These are phyloP conservation scores for Mucor ambiguus DNA, from an alignment of 371 early-diverging fungal species.

Conservation along the genomic window DNA sequence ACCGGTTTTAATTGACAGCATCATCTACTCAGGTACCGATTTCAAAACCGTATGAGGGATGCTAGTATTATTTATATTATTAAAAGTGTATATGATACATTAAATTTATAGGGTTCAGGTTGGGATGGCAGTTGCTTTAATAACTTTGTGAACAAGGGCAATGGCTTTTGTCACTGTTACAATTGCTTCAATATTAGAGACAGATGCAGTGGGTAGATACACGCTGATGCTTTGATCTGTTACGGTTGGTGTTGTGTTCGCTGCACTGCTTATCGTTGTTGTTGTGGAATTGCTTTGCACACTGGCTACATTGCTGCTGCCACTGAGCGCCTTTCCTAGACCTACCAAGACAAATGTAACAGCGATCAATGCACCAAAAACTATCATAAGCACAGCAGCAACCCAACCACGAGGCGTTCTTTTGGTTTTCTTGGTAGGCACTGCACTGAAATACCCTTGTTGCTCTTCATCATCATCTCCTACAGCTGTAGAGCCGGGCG, in stretches of 20 bases:
- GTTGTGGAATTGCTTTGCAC: background rate
- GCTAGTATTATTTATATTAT: background rate
- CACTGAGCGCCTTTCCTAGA: constrained; percentile 13
- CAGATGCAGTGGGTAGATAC: background rate
- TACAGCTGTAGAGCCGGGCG: constrained; percentile 23
- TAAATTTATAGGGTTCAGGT: background rate
- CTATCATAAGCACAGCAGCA: constrained; percentile 19
- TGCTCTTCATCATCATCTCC: constrained; percentile 19
- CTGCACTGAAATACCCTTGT: constrained; percentile 1
- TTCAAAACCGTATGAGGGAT: background rate
- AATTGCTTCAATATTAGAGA: background rate
- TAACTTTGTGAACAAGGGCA: background rate
- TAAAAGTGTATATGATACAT: background rate
- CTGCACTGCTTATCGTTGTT: background rate
- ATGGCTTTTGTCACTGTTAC: background rate
- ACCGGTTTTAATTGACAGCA: background rate
- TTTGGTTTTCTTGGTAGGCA: background rate
- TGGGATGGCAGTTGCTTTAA: background rate
- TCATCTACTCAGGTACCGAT: background rate
- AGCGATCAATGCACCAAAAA: constrained; percentile 19
- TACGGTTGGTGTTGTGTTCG: background rate
- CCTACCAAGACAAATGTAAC: constrained; percentile 22
- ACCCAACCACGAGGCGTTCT: constrained; percentile 10
- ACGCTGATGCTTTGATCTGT: background rate
- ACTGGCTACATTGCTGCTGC: background rate